Evolutionary conservation across 441 rosid species (phyloP).

Genomic region (Erysimum cheiri): DNA sequence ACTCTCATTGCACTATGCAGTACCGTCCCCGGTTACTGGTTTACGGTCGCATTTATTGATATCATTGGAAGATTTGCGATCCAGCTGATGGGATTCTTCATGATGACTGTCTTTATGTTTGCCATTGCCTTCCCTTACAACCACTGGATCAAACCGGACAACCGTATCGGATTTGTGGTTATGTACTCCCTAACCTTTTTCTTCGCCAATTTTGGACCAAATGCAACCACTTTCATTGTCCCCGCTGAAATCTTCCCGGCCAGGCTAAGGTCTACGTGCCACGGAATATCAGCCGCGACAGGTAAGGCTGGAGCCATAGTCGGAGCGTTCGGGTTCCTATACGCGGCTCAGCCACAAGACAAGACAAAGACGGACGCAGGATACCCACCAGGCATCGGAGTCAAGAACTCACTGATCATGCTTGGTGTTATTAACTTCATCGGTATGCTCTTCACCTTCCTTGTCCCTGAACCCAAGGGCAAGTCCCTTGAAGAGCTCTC

Average conservation of each 20-base stretch:
- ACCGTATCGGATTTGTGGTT: conserved; percentile 50
- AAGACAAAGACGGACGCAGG: conserved; percentile 38
- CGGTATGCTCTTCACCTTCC: conserved; percentile 54
- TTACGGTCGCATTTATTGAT: conserved; percentile 54
- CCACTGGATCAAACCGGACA: conserved; percentile 26
- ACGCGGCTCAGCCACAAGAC: conserved; percentile 50
- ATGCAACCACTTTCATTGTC: conserved; percentile 63
- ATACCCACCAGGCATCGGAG: conserved; percentile 52
- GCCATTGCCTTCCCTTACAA: conserved; percentile 59
- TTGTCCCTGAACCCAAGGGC: conserved; percentile 61
- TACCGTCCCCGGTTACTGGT: conserved; percentile 65
- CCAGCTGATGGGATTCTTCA: conserved; percentile 60
- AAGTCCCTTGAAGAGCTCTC: conserved; percentile 60
- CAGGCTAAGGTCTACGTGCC: conserved; percentile 59
- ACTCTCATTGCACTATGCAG: conserved; percentile 58
- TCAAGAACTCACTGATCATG: conserved; percentile 49
- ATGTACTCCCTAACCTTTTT: conserved; percentile 59
- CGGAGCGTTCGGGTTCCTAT: conserved; percentile 62
- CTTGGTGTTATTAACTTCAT: conserved; percentile 47
- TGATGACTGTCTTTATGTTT: conserved; percentile 69
- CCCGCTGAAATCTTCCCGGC: conserved; percentile 65
- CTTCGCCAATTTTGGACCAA: conserved; percentile 70
- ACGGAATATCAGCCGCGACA: conserved; percentile 62
- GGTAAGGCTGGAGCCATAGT: conserved; percentile 67
- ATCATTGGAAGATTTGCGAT: conserved; percentile 53